A percentile compares a stretch with the other conserved stretches of the same genome.
Conservation (phyloP, 106 monocot genomes). For the Triglochin maritima region DNA sequence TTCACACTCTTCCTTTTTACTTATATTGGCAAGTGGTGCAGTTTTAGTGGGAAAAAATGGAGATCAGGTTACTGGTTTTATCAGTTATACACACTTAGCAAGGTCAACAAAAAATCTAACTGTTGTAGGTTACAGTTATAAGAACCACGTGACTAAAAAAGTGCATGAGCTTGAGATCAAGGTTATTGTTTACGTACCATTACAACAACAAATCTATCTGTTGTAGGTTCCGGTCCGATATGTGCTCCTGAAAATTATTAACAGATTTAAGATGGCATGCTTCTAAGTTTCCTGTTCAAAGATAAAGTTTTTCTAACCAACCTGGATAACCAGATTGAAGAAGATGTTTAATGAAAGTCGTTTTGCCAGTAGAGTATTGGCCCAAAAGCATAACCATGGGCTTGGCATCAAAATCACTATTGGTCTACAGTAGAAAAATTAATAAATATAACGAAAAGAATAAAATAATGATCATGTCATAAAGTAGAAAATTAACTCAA, state of each 20-base stretch:
- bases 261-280: too few relatives aligned
- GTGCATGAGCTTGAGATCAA: too few relatives aligned
- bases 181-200: conserved; percentile 35
- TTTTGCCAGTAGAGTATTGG: conserved; percentile 96
- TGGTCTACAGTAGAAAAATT: conserved; percentile 44
- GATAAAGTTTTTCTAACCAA: conserved; percentile 10
- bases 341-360: conserved; percentile 95
- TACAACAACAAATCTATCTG: conserved; percentile 93
- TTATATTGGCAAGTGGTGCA: too few relatives aligned
- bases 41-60: too few relatives aligned
- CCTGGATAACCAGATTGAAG: conserved; percentile 71
- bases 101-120: too few relatives aligned
- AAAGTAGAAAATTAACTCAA: background rate
- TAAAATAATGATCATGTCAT: background rate
- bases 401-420: conserved; percentile 97
- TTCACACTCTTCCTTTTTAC: too few relatives aligned
- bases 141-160: too few relatives aligned
- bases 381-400: conserved; percentile 99
- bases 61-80: too few relatives aligned
- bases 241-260: conserved; percentile 56
- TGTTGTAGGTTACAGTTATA: too few relatives aligned
- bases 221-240: conserved; percentile 98
- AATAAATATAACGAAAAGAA: background rate
- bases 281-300: too few relatives aligned
- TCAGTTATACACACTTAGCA: too few relatives aligned